Evolutionary conservation across 2,329 filamentous ascomycete species (phyloP), one percentile per base, ranked within the genome.

Genomic region (Penicillium psychrosexuale): DNA sequence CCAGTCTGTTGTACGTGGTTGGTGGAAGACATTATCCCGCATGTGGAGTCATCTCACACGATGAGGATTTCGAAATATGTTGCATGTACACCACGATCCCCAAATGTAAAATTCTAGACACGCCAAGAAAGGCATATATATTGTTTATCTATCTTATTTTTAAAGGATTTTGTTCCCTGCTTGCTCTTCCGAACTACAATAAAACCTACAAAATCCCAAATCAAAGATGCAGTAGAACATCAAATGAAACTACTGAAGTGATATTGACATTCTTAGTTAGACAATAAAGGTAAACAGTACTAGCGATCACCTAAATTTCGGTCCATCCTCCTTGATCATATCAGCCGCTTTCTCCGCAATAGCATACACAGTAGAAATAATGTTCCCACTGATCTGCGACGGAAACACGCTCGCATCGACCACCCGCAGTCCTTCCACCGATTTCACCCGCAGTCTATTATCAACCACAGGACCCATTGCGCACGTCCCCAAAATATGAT

Each of bases 1-100:
- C 11, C 47, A 58, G 30, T 28, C 55, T 15, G 31, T n/a, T 30
- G 27, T 53, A 27, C 49, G 51, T 30, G 55, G 60, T 17, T 65
- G 58, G 64, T 67, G 65, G 65, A 51, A 54, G 17, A 55, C 63
- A 13, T 5, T 66, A 2, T 31, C 56, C 12, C 53, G 56, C 12
- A 45, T 66, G 52, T 66, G 61, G 59, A 60, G 57, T 28, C 57
- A 58, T 40, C n/a, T 64, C 12, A 53, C 48, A 47, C 55, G 56
- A 59, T 65, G 48, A 56, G 40, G 15, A 1, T 37, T 28, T 33
- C 31, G 46, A 42, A 38, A 49, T 47, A 27, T 22, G 50, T 47
- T 53, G 36, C 19, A 39, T 53, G 34, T 58, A 60, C 51, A 38
- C 27, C 19, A 34, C 22, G 28, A 45, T 31, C 19, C n/a, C 15